Base-by-base conservation (phyloP, 805 yeast species). In the Spathaspora arborariae region DNA sequence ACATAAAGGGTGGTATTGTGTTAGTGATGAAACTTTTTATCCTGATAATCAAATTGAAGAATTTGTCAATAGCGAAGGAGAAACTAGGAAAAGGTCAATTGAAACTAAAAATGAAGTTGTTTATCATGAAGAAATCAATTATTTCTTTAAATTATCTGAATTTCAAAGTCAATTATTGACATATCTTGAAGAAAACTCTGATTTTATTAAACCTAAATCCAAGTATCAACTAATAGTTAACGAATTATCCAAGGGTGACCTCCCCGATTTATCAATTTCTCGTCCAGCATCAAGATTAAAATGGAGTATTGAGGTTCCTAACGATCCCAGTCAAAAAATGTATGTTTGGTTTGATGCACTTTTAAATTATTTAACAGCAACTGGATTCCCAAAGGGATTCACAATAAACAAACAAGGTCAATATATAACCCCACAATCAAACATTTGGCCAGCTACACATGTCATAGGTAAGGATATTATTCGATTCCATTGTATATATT, bases 341-440 rank as follows among this genome's bases (percentile, higher is more conserved):
- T 94, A 94, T 58, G 99, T 94, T 13, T 94, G 99, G 99, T 84
- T 94, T 49, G 99, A 94, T 67, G 99, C 99, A 0, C 72, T 94
- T 39, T 74, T 85, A 39, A 94, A 90, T 63, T 94, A 94, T 59
- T 45, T 89, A 4, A 87, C 97, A 1, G 76, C 88, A 1, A 68
- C 80, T 2, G 88, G 88, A 2, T 86, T 64, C 44, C 73, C 74
- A 1, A 34, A 45, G 2, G 41, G 47, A 0, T 57, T 60, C 43
- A 30, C 48, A 5, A 20, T 26, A n/a, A 20, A n/a, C 22, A n/a
- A 30, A n/a, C 15, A 13, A 20, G 40, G 20, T 7, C 22, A 35
- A 5, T 42, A 35, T 16, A 46, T 45, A 1, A 45, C 51, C 1
- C 48, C 56, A 8, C 18, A 41, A 10, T 46, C 45, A 20, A 64